Conservation (phyloP, 108 stramenopile species). For the Skeletonema tropicum region DNA sequence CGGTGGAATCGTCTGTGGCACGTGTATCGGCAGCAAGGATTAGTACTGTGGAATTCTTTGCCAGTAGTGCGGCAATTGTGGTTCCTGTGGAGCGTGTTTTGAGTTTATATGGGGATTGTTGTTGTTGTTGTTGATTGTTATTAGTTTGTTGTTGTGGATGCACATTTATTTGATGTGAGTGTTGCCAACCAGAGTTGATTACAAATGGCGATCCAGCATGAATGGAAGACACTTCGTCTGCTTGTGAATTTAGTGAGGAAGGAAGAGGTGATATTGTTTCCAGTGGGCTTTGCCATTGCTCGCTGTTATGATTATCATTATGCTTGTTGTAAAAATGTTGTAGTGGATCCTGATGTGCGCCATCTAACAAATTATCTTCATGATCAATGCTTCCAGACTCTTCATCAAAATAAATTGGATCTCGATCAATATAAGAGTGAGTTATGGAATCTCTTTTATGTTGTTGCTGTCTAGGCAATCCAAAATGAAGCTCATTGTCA, state of each 20-base stretch:
- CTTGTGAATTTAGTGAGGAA: constrained; percentile 4
- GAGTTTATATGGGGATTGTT: constrained; percentile 6
- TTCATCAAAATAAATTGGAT: constrained; percentile 19
- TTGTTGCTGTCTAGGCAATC: background rate
- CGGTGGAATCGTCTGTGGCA: constrained; percentile 74
- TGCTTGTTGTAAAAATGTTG: constrained; percentile 1
- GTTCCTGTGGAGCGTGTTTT: constrained; percentile 69
- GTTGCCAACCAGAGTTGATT: constrained; percentile 7
- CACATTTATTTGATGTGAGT: constrained; percentile 23
- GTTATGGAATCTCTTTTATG: background rate
- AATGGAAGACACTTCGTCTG: background rate
- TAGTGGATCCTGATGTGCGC: background rate
- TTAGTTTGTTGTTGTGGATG: background rate
- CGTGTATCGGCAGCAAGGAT: constrained; percentile 84
- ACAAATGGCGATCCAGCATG: background rate
- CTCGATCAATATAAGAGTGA: constrained; percentile 9
- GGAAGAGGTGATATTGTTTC: constrained; percentile 22
- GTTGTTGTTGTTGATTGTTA: constrained; percentile 2
- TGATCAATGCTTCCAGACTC: background rate
- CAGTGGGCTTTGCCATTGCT: constrained; percentile 35
- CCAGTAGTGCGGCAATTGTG: constrained; percentile 62
- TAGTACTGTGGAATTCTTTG: constrained; percentile 30
- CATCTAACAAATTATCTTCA: background rate
- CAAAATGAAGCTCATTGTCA: background rate
- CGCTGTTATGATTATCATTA: background rate